Evolutionary conservation across 2,329 filamentous ascomycete genomes (phyloP).

Genomic region (Coniochaeta pulveracea): DNA sequence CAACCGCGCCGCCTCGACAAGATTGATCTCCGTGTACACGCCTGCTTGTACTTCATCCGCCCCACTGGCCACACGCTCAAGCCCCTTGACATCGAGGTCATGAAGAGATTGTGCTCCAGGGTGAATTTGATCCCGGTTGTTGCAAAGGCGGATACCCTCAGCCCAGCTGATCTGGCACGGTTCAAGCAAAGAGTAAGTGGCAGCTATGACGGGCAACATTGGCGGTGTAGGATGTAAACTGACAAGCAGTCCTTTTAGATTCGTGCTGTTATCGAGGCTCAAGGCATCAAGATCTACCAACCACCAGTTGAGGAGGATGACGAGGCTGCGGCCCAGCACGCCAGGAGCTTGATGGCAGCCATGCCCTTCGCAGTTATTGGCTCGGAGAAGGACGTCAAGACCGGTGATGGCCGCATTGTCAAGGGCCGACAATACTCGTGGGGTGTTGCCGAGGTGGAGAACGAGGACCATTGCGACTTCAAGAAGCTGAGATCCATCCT

Average conservation of each 20-base stretch:
- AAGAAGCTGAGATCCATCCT: slow-evolving; percentile 99
- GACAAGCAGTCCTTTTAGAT: slow-evolving; percentile 47
- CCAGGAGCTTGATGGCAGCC: slow-evolving; percentile 84
- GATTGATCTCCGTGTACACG: slow-evolving; percentile 97
- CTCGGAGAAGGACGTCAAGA: slow-evolving; percentile 98
- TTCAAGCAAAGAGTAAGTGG: slow-evolving; percentile 89
- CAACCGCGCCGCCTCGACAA: slow-evolving; percentile 96
- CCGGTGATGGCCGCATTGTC: slow-evolving; percentile 86
- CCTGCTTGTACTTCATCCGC: slow-evolving; percentile 98
- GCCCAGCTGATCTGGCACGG: slow-evolving; percentile 77
- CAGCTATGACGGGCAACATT: not conserved
- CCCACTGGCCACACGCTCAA: slow-evolving; percentile 97
- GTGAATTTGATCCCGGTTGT: slow-evolving; percentile 98
- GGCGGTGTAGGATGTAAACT: slow-evolving; percentile 1
- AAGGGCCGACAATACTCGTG: slow-evolving; percentile 99
- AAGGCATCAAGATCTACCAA: slow-evolving; percentile 99
- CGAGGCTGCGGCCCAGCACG: slow-evolving; percentile 89
- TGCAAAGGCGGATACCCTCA: slow-evolving; percentile 96
- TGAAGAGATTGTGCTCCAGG: slow-evolving; percentile 97
- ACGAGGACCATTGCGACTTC: slow-evolving; percentile 99
- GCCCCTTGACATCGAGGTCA: slow-evolving; percentile 97
- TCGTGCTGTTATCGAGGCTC: slow-evolving; percentile 87
- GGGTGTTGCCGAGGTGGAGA: slow-evolving; percentile 99
- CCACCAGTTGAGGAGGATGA: slow-evolving; percentile 97
- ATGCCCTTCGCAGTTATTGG: slow-evolving; percentile 99